Percentiles rank a stretch among this genome's conserved stretches.
Conservation (phyloP, 305 asterid species). For the Fraxinus albicans region DNA sequence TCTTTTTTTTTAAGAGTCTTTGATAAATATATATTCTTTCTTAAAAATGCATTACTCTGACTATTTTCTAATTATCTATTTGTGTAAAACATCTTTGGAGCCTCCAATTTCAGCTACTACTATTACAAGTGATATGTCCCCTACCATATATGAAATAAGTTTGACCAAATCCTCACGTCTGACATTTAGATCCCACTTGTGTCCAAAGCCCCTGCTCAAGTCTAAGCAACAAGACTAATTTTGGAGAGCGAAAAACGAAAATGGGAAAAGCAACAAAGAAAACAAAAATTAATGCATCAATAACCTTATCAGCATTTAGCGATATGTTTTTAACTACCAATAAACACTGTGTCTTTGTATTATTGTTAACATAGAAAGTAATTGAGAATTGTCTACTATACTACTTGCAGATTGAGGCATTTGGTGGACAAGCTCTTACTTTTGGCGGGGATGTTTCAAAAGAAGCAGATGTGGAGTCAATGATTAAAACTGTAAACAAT, state of each 20-base stretch:
- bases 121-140: not conserved
- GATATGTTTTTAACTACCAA: not conserved
- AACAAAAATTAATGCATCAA: not conserved
- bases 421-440: constrained; percentile 85
- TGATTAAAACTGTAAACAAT: constrained; percentile 80
- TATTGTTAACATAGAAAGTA: not conserved
- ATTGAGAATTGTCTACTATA: not conserved
- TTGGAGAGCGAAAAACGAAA: not conserved
- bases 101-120: not conserved
- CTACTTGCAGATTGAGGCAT: constrained; percentile 68
- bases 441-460: constrained; percentile 97
- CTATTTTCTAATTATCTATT: not conserved
- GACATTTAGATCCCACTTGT: not conserved
- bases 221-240: not conserved
- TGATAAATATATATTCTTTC: not conserved
- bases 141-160: not conserved
- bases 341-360: not conserved
- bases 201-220: not conserved
- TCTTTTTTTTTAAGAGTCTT: not conserved
- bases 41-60: not conserved
- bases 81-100: not conserved
- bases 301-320: not conserved
- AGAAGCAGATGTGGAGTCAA: constrained; percentile 84
- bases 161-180: not conserved
- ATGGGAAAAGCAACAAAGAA: not conserved